Evolutionary conservation across 2,329 filamentous ascomycete species (phyloP).

Genomic region (Diaporthe amygdali): DNA sequence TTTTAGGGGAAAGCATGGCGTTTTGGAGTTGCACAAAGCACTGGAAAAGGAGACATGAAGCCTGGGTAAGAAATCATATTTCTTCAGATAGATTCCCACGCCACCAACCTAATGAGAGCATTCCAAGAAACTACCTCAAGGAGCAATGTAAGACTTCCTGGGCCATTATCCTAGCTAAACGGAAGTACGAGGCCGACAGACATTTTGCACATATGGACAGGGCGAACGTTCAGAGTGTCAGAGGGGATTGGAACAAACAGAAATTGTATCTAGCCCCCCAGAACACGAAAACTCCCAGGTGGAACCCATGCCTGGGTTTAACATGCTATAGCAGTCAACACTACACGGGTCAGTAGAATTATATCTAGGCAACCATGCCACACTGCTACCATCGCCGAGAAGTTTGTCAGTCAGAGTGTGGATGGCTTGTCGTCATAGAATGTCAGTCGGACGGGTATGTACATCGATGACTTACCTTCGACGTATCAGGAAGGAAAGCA

Average conservation of each 20-base stretch:
- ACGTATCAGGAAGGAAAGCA: not conserved
- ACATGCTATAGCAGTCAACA: not conserved
- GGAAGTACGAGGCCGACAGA: not conserved
- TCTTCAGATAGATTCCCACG: not conserved
- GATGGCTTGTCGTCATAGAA: not conserved
- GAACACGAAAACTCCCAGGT: not conserved
- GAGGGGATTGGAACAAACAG: no score
- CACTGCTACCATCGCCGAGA: not conserved
- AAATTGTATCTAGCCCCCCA: no score
- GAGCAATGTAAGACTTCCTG: not conserved
- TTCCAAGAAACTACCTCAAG: not conserved
- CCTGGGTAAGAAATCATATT: not conserved
- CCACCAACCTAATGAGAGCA: not conserved
- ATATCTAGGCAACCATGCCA: not conserved
- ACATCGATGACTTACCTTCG: not conserved
- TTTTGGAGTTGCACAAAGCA: constrained; percentile 3
- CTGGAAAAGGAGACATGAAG: not conserved
- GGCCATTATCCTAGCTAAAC: no score
- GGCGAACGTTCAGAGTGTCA: no score
- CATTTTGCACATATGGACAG: no score
- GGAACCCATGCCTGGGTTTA: not conserved
- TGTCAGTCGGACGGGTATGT: not conserved
- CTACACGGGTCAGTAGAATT: not conserved
- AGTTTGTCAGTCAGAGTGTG: not conserved
- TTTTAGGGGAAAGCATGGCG: constrained; percentile 5